A percentile compares a stretch with the other conserved stretches of the same genome.
Conservation (phyloP, 768 basidiomycete species). For the Collybiopsis confluens region DNA sequence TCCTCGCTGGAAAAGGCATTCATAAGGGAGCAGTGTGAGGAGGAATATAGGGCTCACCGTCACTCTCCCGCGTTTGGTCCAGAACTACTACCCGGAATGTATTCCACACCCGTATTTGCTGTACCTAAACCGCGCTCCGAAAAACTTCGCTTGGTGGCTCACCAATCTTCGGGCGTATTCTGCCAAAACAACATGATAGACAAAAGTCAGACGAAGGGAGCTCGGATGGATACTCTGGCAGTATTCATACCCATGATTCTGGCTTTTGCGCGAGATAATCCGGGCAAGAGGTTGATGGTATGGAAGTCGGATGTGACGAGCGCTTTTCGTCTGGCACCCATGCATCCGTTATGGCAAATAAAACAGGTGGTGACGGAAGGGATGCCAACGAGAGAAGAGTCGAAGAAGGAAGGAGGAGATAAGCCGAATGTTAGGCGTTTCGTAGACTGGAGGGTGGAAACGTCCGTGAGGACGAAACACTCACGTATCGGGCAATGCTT, state of each 20-base stretch:
- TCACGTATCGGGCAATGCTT: too few species aligned
- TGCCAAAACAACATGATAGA: conserved; percentile 27
- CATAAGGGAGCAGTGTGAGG: conserved; percentile 12
- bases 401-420: neutral
- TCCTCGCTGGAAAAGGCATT: conserved; percentile 11
- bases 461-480: too few species aligned
- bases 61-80: conserved; percentile 24
- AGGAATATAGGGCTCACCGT: conserved; percentile 13
- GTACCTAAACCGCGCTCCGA: conserved; percentile 19
- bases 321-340: conserved; percentile 19
- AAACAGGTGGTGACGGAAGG: conserved; percentile 15
- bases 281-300: conserved; percentile 2
- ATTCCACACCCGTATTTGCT: too few species aligned
- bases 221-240: too few species aligned
- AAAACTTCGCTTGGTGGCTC: conserved; percentile 23
- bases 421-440: neutral
- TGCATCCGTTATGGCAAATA: too few species aligned
- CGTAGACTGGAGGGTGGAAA: conserved; percentile 23
- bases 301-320: conserved; percentile 22
- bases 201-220: too few species aligned
- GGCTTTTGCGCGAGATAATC: too few species aligned
- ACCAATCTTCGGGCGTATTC: conserved; percentile 24
- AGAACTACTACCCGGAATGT: too few species aligned
- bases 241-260: too few species aligned
- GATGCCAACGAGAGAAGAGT: conserved; percentile 7